Percentiles rank a stretch among this genome's conserved stretches.
phyloP scores from a whole-genome alignment of 1,284 basidiomycete genomes.

The Mycena sp. region DNA sequence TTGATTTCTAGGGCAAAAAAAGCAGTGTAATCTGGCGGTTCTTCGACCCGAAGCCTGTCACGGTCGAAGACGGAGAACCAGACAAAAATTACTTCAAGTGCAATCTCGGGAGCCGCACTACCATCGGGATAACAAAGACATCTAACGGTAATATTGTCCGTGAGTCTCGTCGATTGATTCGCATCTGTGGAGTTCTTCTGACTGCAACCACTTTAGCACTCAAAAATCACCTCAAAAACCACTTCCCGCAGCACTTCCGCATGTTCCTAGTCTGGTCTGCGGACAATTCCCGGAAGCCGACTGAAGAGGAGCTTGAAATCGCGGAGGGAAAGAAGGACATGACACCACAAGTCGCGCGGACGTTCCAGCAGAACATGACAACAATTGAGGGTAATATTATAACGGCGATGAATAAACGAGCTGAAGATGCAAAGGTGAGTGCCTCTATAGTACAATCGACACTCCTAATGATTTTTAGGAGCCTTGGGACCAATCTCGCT shows the following conservation, averaged over 20 bases:
- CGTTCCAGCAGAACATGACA: background rate
- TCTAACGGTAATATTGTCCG: constrained; percentile 4
- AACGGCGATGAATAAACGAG: background rate
- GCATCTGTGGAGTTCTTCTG: background rate
- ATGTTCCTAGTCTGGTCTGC: constrained; percentile 3
- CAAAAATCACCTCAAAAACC: background rate
- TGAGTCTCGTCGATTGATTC: background rate
- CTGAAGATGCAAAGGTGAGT: background rate
- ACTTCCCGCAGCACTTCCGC: constrained; percentile 3
- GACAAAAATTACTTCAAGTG: constrained; percentile 1
- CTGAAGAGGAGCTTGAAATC: too few species aligned
- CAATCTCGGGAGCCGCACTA: background rate
- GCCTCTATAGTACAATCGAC: background rate
- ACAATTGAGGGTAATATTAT: constrained; percentile 11
- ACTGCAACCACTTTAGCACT: background rate
- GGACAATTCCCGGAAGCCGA: background rate
- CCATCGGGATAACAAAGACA: background rate
- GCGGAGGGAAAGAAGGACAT: background rate
- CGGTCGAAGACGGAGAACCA: background rate
- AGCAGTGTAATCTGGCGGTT: background rate
- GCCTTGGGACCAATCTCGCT: background rate
- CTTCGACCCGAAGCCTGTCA: background rate
- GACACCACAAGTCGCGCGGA: background rate
- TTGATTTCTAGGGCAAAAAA: background rate
- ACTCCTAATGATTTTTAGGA: background rate